These are phyloP conservation scores for Alisma plantagoaquatica DNA, from an alignment of 106 monocot genomes.

Conservation along the genomic window DNA sequence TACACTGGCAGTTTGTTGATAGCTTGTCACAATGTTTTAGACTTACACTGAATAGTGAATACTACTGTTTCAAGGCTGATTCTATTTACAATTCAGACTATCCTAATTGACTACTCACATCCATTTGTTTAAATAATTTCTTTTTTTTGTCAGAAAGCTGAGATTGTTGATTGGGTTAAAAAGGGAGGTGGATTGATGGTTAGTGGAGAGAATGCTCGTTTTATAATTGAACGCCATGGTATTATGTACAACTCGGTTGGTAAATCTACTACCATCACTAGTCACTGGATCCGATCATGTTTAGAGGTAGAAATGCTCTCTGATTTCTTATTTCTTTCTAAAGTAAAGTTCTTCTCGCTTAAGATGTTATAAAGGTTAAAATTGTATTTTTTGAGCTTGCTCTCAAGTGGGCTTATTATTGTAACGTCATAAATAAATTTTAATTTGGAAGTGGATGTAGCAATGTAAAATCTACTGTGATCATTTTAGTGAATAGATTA, in stretches of 20 bases:
- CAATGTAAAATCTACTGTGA: no score
- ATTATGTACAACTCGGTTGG: no score
- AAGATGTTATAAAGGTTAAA: neutral
- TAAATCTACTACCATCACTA: slow-evolving; percentile 46
- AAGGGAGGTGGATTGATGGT: slow-evolving; percentile 68
- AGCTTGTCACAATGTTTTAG: no score
- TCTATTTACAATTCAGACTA: no score
- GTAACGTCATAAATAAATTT: no score
- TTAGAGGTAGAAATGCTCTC: slow-evolving; percentile 46
- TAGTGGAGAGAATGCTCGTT: slow-evolving; percentile 35
- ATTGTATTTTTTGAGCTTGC: slow-evolving; percentile 2
- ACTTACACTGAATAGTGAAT: no score
- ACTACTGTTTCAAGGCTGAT: no score
- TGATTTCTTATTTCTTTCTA: neutral
- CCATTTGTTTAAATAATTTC: neutral
- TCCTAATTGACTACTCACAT: no score
- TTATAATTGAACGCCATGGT: slow-evolving; percentile 72
- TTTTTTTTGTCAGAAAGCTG: slow-evolving; percentile 41
- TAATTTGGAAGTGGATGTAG: no score
- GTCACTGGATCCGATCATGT: slow-evolving; percentile 87
- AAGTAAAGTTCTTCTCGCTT: neutral
- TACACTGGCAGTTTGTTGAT: no score
- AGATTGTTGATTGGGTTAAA: slow-evolving; percentile 76
- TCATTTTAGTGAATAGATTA: no score
- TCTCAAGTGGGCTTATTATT: no score